Percentiles rank a stretch among this genome's conserved stretches.
Evolutionary conservation across 208 protist genomes (phyloP).

Genomic region (Leishmania tropica): DNA sequence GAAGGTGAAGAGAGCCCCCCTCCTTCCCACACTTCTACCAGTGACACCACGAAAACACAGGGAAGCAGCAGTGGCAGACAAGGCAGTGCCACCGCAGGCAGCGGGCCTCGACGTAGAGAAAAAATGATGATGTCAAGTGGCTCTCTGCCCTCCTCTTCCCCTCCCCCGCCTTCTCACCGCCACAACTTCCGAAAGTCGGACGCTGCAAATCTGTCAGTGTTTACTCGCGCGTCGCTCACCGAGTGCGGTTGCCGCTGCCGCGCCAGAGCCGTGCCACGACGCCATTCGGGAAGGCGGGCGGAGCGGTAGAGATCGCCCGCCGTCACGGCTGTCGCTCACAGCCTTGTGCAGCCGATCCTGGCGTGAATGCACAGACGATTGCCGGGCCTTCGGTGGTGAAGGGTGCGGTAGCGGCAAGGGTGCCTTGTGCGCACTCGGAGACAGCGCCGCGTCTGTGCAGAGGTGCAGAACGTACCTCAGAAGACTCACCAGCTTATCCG

Average conservation of each 20-base stretch:
- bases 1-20: not conserved
- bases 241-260: not conserved
- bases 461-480: conserved; percentile 1
- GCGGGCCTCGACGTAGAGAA: not conserved
- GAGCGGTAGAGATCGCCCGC: not conserved
- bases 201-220: not conserved
- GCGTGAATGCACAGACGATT: not conserved
- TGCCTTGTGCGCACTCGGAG: not conserved
- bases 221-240: conserved; percentile 2
- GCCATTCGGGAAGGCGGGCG: not conserved
- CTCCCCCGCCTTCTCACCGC: not conserved
- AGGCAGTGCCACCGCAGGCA: not conserved
- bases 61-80: not conserved
- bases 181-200: not conserved
- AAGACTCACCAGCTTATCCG: not conserved
- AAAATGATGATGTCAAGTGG: not conserved
- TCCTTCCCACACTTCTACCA: not conserved
- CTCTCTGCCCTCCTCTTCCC: not conserved
- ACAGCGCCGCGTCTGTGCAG: not conserved
- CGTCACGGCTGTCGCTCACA: not conserved
- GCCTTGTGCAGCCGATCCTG: conserved; percentile 9
- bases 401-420: not conserved
- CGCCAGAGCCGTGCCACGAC: not conserved
- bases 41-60: not conserved
- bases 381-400: not conserved